A percentile compares a stretch with the other conserved stretches of the same genome.
Conservation (phyloP, 1,284 basidiomycete species). For the Malassezia yamatoensis region DNA sequence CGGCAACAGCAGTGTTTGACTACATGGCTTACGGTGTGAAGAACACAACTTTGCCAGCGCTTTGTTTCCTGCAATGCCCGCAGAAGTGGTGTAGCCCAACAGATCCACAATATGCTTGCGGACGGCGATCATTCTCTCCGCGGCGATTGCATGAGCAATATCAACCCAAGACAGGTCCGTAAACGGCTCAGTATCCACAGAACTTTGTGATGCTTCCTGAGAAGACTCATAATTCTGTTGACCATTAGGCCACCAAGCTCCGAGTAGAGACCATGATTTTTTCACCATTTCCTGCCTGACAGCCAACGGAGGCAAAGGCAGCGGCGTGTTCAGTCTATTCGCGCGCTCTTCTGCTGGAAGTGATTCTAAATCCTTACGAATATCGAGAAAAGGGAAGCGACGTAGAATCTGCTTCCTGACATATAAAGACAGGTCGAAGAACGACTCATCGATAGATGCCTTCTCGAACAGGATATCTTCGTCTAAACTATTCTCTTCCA, state of each 20-base stretch:
- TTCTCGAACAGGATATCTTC: slow-evolving; percentile 46
- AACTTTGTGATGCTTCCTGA: not conserved
- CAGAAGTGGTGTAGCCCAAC: slow-evolving; percentile 86
- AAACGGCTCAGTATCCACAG: slow-evolving; percentile 23
- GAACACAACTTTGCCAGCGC: slow-evolving; percentile 67
- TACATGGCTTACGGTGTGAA: slow-evolving; percentile 35
- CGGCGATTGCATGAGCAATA: slow-evolving; percentile 75
- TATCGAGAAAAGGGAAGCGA: slow-evolving; percentile 59
- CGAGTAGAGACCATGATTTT: slow-evolving; percentile 58
- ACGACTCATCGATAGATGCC: slow-evolving; percentile 56
- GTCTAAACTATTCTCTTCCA: slow-evolving; percentile 1
- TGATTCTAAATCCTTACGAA: slow-evolving; percentile 17
- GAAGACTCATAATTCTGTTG: slow-evolving; percentile 15
- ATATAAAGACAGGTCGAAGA: slow-evolving; percentile 43
- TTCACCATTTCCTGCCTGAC: slow-evolving; percentile 49
- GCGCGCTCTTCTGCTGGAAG: slow-evolving; percentile 36
- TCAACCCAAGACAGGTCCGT: slow-evolving; percentile 68
- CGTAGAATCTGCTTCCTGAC: slow-evolving; percentile 39
- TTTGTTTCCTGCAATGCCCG: slow-evolving; percentile 90
- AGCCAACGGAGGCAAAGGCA: slow-evolving; percentile 64
- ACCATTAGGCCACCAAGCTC: slow-evolving; percentile 41
- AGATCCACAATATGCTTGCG: slow-evolving; percentile 61
- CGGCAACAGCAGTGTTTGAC: slow-evolving; percentile 37
- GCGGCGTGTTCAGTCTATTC: slow-evolving; percentile 64
- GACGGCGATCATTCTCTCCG: slow-evolving; percentile 72